phyloP scores from a whole-genome alignment of 2,329 filamentous ascomycete genomes.

The Curvularia spicifera region DNA sequence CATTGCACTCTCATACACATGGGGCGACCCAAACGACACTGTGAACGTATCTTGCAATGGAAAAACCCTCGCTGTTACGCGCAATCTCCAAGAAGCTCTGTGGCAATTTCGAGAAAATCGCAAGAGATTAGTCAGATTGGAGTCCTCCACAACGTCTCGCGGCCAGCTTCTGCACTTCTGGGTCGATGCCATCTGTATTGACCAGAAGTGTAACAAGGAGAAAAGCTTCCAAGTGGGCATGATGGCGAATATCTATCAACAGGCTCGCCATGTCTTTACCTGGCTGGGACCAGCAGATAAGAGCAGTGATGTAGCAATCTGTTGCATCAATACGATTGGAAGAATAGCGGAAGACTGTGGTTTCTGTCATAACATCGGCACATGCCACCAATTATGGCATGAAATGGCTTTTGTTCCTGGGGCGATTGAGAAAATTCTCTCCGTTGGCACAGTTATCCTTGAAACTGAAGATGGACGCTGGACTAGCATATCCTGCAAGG shows the following conservation, averaged over 20 bases:
- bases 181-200: not conserved
- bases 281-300: slow-evolving; percentile 21
- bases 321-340: not conserved
- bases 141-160: not conserved
- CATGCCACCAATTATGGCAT: not conserved
- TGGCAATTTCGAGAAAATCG: slow-evolving; percentile 3
- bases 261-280: slow-evolving; percentile 6
- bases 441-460: not conserved
- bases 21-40: slow-evolving; percentile 2
- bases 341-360: not conserved
- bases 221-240: slow-evolving; percentile 20
- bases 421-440: not conserved
- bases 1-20: slow-evolving; percentile 1
- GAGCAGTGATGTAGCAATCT: slow-evolving; percentile 6
- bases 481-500: not conserved
- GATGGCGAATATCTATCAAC: slow-evolving; percentile 21
- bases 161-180: not conserved
- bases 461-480: too few species aligned
- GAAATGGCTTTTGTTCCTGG: not conserved
- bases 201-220: slow-evolving; percentile 4
- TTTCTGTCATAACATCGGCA: not conserved
- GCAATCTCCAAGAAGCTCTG: slow-evolving; percentile 1
- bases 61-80: not conserved
- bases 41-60: not conserved
- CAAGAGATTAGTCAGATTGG: not conserved